These are phyloP conservation scores for Coniochaeta ligniaria DNA, from an alignment of 2,329 filamentous ascomycete genomes.

Conservation along the genomic window DNA sequence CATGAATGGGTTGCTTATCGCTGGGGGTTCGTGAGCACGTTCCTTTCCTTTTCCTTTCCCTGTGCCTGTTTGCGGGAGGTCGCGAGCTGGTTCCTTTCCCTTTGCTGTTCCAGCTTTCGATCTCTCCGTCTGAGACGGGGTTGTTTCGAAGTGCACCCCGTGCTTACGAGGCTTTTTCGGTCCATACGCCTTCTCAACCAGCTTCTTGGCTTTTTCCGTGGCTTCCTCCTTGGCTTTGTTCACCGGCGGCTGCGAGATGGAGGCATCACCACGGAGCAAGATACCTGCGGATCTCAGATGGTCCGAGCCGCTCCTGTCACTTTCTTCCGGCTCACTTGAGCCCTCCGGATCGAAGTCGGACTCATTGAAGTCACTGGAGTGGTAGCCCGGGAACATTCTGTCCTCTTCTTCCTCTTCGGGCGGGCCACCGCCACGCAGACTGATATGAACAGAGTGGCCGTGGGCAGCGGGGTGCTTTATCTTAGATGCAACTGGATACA, in stretches of 20 bases:
- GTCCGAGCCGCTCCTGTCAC: background rate
- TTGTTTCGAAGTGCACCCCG: background rate
- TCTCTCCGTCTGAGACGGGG: background rate
- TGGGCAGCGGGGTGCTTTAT: background rate
- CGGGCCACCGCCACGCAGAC: slow-evolving; percentile 9
- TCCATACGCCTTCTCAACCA: no score
- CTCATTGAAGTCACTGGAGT: background rate
- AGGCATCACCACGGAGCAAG: background rate
- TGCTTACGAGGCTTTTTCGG: no score
- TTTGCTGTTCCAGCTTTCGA: background rate
- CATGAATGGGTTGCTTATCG: background rate
- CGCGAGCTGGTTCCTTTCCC: background rate
- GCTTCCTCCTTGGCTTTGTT: background rate
- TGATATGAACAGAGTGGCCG: background rate
- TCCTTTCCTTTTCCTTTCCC: background rate
- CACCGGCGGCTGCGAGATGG: background rate
- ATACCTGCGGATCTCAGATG: background rate
- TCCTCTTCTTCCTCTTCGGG: no score
- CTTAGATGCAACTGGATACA: background rate
- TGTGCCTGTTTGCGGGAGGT: background rate
- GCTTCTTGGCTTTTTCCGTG: no score
- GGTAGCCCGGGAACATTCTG: no score
- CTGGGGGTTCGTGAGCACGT: background rate
- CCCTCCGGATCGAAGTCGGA: background rate
- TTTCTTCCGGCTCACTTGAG: no score